A percentile compares a stretch with the other conserved stretches of the same genome.
Evolutionary conservation across 1,284 basidiomycete species (phyloP).

Genomic region (Crepidotus sp.): DNA sequence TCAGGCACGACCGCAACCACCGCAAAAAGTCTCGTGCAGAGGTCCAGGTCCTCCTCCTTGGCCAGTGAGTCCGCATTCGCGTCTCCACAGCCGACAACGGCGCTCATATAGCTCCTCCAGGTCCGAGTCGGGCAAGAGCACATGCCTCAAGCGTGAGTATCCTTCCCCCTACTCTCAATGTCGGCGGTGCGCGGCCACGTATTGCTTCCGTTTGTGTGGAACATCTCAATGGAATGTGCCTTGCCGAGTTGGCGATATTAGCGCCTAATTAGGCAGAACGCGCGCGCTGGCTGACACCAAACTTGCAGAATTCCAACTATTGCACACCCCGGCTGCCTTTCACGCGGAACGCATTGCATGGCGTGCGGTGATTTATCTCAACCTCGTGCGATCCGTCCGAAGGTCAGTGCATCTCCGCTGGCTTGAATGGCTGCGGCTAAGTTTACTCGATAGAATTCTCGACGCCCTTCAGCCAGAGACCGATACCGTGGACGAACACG

Average conservation of each 20-base stretch:
- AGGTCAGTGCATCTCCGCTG: conserved; percentile 34
- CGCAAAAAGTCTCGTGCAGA: conserved; percentile 49
- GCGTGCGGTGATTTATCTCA: conserved; percentile 78
- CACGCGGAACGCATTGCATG: conserved; percentile 71
- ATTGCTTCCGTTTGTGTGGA: conserved; percentile 16
- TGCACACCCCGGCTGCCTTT: conserved; percentile 66
- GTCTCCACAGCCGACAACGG: conserved; percentile 25
- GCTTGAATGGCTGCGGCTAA: background rate
- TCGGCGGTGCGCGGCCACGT: conserved; percentile 8
- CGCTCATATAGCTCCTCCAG: conserved; percentile 11
- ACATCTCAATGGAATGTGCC: conserved; percentile 14
- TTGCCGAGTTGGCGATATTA: conserved; percentile 12
- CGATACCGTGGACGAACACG: conserved; percentile 48
- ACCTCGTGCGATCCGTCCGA: conserved; percentile 70
- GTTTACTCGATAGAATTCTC: conserved; percentile 47
- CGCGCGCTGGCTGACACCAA: conserved; percentile 2
- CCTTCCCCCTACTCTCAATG: conserved; percentile 5
- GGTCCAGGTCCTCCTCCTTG: conserved; percentile 68
- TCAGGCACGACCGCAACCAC: conserved; percentile 52
- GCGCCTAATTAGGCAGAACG: conserved; percentile 13
- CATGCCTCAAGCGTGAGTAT: conserved; percentile 73
- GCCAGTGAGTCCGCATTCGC: conserved; percentile 63
- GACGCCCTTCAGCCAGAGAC: conserved; percentile 63
- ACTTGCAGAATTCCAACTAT: conserved; percentile 64
- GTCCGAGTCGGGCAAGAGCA: conserved; percentile 45